These are phyloP conservation scores for Stentor coeruleus DNA, from an alignment of 73 alveolate genomes.

Conservation along the genomic window DNA sequence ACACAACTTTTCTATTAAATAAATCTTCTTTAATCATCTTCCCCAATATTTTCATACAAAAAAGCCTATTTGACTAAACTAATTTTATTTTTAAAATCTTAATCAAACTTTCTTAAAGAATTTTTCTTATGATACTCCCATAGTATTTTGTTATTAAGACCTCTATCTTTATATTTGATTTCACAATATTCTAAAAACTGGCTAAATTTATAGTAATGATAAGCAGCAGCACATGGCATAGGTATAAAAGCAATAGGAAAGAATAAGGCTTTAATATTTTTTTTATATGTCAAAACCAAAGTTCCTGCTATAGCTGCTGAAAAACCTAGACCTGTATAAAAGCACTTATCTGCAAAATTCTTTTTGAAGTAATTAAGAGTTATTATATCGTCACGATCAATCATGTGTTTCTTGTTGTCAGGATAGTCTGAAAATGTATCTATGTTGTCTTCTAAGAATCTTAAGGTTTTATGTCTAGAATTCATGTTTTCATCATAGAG, in stretches of 20 bases:
- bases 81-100: too few relatives aligned
- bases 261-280: background rate
- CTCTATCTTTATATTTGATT: constrained; percentile 4
- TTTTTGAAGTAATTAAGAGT: background rate
- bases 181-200: background rate
- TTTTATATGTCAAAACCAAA: background rate
- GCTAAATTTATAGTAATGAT: background rate
- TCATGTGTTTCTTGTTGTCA: background rate
- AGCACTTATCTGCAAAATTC: background rate
- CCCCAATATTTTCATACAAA: too few relatives aligned
- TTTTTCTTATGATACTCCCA: background rate
- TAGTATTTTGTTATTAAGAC: background rate
- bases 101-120: too few relatives aligned
- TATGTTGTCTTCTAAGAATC: background rate
- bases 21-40: too few relatives aligned
- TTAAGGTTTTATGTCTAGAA: background rate
- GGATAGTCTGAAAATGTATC: background rate
- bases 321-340: background rate
- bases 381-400: constrained; percentile 14
- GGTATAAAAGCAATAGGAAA: background rate
- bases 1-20: too few relatives aligned
- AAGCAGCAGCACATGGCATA: background rate
- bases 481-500: background rate
- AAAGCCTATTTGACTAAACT: too few relatives aligned
- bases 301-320: background rate